These are phyloP conservation scores for Rhododendron ferrugineum DNA, from an alignment of 148 eudicot genomes.

Conservation along the genomic window DNA sequence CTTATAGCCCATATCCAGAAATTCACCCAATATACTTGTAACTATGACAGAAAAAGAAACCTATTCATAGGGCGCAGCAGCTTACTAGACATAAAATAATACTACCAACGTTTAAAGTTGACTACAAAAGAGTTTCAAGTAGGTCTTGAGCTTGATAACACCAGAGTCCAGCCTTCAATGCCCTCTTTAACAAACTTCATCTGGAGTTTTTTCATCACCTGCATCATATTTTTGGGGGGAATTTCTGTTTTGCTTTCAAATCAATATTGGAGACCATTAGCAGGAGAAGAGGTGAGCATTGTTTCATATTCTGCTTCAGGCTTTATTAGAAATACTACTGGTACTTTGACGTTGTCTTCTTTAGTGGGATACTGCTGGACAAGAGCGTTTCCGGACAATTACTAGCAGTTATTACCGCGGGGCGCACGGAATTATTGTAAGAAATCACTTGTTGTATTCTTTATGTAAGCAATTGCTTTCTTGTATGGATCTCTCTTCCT, in stretches of 20 bases:
- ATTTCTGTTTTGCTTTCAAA: background rate
- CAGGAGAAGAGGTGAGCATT: background rate
- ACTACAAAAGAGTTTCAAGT: background rate
- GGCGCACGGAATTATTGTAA: constrained; percentile 96
- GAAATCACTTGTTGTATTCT: constrained; percentile 17
- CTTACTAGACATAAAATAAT: background rate
- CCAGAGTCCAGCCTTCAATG: background rate
- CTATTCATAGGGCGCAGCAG: background rate
- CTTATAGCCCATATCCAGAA: too few relatives aligned
- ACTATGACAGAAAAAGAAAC: background rate
- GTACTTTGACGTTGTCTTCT: constrained; percentile 15
- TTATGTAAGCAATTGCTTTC: background rate
- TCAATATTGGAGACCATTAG: background rate
- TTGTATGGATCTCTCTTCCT: background rate
- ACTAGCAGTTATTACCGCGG: constrained; percentile 98
- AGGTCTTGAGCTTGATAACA: background rate
- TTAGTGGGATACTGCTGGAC: constrained; percentile 99
- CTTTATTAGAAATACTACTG: background rate
- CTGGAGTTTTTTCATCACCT: background rate
- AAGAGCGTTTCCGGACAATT: constrained; percentile 93
- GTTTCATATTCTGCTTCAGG: background rate
- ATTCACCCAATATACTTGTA: background rate
- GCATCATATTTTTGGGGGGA: background rate
- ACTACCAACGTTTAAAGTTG: background rate
- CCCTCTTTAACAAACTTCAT: background rate